phyloP scores from a whole-genome alignment of 169 alveolate genomes.

The Toxoplasma gondii region DNA sequence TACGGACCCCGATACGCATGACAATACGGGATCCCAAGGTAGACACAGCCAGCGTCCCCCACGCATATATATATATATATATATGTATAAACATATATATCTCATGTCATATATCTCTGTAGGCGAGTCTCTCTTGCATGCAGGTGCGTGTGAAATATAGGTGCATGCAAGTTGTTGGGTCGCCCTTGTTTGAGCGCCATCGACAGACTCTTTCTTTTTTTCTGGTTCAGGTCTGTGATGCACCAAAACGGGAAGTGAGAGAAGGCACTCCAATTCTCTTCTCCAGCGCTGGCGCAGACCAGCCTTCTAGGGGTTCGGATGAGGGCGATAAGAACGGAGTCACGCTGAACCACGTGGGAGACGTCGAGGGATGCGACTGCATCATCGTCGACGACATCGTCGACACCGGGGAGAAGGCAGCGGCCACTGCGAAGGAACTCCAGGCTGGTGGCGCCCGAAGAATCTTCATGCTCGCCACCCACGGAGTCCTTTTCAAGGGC shows the following conservation, averaged over 20 bases:
- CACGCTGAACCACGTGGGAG: constrained; percentile 80
- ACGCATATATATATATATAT: no score
- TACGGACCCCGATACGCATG: no score
- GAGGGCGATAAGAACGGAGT: not conserved
- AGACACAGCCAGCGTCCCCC: no score
- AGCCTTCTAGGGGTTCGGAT: not conserved
- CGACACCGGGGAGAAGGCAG: constrained; percentile 79
- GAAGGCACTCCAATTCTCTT: constrained; percentile 26
- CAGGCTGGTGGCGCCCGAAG: constrained; percentile 88
- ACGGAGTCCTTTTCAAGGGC: constrained; percentile 82
- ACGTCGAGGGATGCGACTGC: constrained; percentile 85
- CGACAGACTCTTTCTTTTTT: not conserved
- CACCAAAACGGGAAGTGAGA: constrained; percentile 24
- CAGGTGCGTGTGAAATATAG: no score
- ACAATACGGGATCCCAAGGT: no score
- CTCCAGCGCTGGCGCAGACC: not conserved
- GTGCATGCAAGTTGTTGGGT: no score
- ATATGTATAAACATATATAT: no score
- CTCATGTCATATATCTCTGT: no score
- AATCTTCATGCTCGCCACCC: constrained; percentile 91
- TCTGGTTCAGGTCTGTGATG: constrained; percentile 25
- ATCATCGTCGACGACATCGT: constrained; percentile 92
- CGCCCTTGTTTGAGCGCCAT: no score
- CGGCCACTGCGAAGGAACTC: not conserved
- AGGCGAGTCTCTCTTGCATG: no score